Evolutionary conservation across 2,329 filamentous ascomycete genomes (phyloP).

Genomic region (Exophiala xenobiotica): DNA sequence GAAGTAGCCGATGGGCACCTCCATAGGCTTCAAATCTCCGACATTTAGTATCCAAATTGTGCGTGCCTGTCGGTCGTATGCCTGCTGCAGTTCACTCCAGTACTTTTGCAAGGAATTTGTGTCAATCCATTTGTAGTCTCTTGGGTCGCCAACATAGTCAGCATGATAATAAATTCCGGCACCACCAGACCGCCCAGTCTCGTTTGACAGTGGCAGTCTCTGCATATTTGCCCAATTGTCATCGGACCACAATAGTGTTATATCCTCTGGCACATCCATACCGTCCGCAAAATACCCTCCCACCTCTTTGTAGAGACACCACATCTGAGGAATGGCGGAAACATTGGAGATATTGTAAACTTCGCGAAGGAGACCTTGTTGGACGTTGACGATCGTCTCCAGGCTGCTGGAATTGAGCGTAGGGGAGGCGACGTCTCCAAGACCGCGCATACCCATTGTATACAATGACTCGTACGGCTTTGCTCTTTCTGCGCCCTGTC

Average conservation of each 20-base stretch:
- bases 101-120: constrained; percentile 65
- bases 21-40: constrained; percentile 64
- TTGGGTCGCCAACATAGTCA: constrained; percentile 62
- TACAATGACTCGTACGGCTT: constrained; percentile 66
- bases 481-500: constrained; percentile 63
- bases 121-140: constrained; percentile 65
- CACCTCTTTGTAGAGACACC: constrained; percentile 74
- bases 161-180: constrained; percentile 64
- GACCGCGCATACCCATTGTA: constrained; percentile 68
- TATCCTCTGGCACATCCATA: constrained; percentile 62
- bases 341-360: constrained; percentile 54
- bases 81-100: constrained; percentile 64
- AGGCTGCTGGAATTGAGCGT: constrained; percentile 56
- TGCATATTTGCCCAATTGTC: constrained; percentile 69
- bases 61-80: constrained; percentile 58
- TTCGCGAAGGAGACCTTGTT: constrained; percentile 58
- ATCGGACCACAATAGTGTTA: constrained; percentile 68
- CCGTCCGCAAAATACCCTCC: constrained; percentile 67
- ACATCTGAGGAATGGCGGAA: constrained; percentile 63
- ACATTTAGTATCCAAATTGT: constrained; percentile 68
- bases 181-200: constrained; percentile 60
- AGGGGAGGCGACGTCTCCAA: constrained; percentile 58
- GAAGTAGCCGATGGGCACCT: constrained; percentile 67
- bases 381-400: constrained; percentile 59
- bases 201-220: constrained; percentile 59